Base-by-base conservation (phyloP, 352 stramenopile species). In the Detonula confervacea region DNA sequence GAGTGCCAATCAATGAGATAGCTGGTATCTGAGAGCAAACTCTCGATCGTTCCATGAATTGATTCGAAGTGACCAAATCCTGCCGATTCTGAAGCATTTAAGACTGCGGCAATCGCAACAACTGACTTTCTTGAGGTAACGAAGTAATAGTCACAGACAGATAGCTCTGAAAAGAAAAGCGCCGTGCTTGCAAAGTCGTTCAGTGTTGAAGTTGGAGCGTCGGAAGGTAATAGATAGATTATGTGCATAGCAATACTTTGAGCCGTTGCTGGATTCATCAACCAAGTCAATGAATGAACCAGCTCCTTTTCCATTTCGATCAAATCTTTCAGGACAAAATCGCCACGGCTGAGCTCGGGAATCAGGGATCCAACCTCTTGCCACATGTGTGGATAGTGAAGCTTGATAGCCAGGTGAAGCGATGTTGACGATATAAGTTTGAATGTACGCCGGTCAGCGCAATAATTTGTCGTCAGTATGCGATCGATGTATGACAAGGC, bases 101-200 rank as follows among this genome's bases (percentile, higher is more conserved):
- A 51, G 29, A 93, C 42, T 20, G 73, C 65, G 33, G 83, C 83
- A 25, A 90, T 57, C 8, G 87, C 85, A 22, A 93, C 42, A 44
- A 82, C 51, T 12, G 67, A 78, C 42, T 66, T 77, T 18, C 49
- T 46, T 37, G 77, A 74, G 5, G 80, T 74, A 5, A 88, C 81
- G 62, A 93, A 87, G 27, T 37, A 70, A 46, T 90, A 91, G 57
- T 93, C 85, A 59, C 79, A 91, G 8, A 93, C 51, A 35, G 84
- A 71, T 11, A 91, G 39, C 61, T 93, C 87, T n/a, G 77, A 68
- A 59, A 92, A 86, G 66, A 91, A 91, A 12, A 80, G 65, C 22
- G 84, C 66, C 65, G 29, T 70, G 71, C 63, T 37, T 70, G 72
- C 35, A 73, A 81, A 33, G 42, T 42, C 59, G 16, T 64, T 54